phyloP scores from a whole-genome alignment of 495 filamentous ascomycete genomes.

The Copromyces sp. region DNA sequence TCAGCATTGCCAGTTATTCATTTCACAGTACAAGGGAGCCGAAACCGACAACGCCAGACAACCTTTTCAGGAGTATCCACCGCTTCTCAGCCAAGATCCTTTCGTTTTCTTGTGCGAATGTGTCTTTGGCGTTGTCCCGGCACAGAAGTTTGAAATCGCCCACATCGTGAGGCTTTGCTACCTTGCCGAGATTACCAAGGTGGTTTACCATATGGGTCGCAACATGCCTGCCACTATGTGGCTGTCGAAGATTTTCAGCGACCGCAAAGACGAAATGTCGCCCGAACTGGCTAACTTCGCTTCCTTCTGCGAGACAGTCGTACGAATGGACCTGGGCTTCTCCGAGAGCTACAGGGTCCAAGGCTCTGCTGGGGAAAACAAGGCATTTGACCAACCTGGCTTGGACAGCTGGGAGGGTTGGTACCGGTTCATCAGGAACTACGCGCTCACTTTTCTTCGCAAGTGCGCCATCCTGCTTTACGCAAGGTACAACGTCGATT shows the following conservation, averaged over 20 bases:
- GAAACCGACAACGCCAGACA: conserved; percentile 15
- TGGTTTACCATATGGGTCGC: conserved; percentile 43
- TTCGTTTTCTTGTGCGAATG: conserved; percentile 84
- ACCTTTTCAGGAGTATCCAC: conserved; percentile 41
- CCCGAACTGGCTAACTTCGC: conserved; percentile 33
- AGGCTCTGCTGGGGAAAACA: conserved; percentile 19
- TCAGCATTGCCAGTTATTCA: conserved; percentile 71
- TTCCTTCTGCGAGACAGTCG: conserved; percentile 30
- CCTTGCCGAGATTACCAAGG: conserved; percentile 81
- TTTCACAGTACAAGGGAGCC: conserved; percentile 38
- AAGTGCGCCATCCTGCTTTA: conserved; percentile 77
- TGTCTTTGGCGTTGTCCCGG: conserved; percentile 45
- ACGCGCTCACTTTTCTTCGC: conserved; percentile 80
- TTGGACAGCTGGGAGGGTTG: conserved; percentile 31
- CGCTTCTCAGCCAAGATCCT: conserved; percentile 66
- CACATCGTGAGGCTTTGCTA: conserved; percentile 86
- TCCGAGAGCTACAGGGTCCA: conserved; percentile 1
- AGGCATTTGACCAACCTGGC: conserved; percentile 33
- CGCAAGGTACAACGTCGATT: conserved; percentile 79
- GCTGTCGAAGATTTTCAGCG: conserved; percentile 25
- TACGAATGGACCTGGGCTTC: conserved; percentile 19
- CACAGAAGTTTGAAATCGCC: conserved; percentile 56
- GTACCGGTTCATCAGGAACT: conserved; percentile 53
- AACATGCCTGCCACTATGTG: conserved; percentile 30
- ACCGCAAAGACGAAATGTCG: conserved; percentile 20